These are phyloP conservation scores for Lichtheimia corymbifera DNA, from an alignment of 371 early-diverging fungal species.

Conservation along the genomic window DNA sequence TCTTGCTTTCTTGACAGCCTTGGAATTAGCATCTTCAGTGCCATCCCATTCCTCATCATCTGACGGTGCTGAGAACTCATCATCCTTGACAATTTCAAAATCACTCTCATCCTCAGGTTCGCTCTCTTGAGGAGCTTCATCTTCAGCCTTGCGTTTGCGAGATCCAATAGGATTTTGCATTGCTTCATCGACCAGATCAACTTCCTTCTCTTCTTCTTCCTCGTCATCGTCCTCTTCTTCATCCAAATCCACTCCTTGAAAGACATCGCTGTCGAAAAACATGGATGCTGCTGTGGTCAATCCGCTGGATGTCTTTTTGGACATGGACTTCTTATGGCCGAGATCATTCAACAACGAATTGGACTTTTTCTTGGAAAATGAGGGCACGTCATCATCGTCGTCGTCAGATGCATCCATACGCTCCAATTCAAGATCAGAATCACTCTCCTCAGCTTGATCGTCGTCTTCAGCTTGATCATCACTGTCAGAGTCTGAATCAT, in stretches of 20 bases:
- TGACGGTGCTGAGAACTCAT: slow-evolving; percentile 52
- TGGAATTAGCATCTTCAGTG: slow-evolving; percentile 67
- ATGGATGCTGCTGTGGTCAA: slow-evolving; percentile 81
- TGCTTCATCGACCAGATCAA: slow-evolving; percentile 17
- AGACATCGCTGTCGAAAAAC: slow-evolving; percentile 94
- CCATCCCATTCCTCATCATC: slow-evolving; percentile 71
- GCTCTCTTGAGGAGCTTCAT: slow-evolving; percentile 34
- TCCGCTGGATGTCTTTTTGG: slow-evolving; percentile 52
- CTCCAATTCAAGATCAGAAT: slow-evolving; percentile 20
- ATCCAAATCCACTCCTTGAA: slow-evolving; percentile 64
- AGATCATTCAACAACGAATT: slow-evolving; percentile 62
- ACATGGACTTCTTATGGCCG: slow-evolving; percentile 61
- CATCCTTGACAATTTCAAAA: slow-evolving; percentile 61
- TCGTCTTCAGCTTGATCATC: slow-evolving; percentile 45
- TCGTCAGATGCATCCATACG: slow-evolving; percentile 8
- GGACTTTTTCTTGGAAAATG: slow-evolving; percentile 29
- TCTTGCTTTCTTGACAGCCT: slow-evolving; percentile 59
- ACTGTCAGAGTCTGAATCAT: slow-evolving; percentile 26
- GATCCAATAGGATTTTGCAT: slow-evolving; percentile 9
- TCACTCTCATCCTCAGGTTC: slow-evolving; percentile 53
- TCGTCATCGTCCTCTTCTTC: slow-evolving; percentile 64
- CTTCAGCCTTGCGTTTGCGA: slow-evolving; percentile 52
- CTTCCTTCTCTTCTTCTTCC: slow-evolving; percentile 55
- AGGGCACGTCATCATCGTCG: slow-evolving; percentile 6
- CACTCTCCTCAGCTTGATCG: slow-evolving; percentile 15